Base-by-base conservation (phyloP, 345 rosid species). In the Alliaria petiolata region DNA sequence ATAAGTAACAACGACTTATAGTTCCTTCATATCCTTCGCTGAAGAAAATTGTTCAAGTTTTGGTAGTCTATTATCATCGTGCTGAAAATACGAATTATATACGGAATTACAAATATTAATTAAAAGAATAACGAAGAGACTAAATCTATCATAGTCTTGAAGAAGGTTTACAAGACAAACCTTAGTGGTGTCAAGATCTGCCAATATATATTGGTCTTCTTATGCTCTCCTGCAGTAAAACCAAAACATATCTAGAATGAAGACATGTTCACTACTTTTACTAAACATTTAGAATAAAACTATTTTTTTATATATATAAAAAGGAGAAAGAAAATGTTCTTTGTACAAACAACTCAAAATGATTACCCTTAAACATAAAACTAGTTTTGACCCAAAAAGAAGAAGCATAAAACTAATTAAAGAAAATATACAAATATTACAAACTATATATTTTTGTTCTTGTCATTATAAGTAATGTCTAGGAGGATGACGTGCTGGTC, bases 401-500 rank as follows among this genome's bases (percentile, higher is more conserved):
- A 51, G 57, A 42, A 52, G 11, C 61, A 51, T 62, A 19, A 1
- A 53, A 43, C 54, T 31, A 14, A 31, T 9, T 61, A 39, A 33
- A 15, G 26, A 45, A 54, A 8, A 14, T 52, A 40, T 14, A 72
- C 25, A 22, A 43, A 71, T 62, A 52, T 31, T 71, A 53, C 67
- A 58, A 33, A 35, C 8, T 34, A 34, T 16, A 16, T 55, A 16
- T 55, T 49, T 16, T 36, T 35, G 65, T 22, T 67, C 31, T 20
- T 34, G 31, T 22, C 26, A 43, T 16, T 71, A 62, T 71, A 62
- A 65, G 63, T 71, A 53, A 52, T 71, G 76, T 53, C 47, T 71
- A 43, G 70, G 69, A 51, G 76, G 70, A 62, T 71, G 76, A 3
- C 63, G 55, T 52, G 69, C 38, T 52, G 76, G 69, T 72, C 76